Percentiles rank a stretch among this genome's conserved stretches.
These are phyloP conservation scores for Leavenworthia alabamica DNA, from an alignment of 345 rosid genomes.

Conservation along the genomic window DNA sequence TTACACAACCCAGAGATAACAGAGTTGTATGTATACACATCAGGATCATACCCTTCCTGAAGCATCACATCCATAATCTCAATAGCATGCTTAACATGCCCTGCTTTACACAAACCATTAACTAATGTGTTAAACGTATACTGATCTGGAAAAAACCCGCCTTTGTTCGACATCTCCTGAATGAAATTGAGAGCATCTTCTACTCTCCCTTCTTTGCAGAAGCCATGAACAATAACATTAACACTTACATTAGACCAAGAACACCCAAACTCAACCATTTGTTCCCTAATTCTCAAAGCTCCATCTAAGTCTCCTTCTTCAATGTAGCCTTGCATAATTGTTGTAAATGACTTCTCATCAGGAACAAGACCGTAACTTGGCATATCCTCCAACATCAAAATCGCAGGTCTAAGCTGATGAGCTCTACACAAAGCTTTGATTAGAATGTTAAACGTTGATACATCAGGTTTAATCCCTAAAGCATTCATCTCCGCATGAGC, in stretches of 20 bases:
- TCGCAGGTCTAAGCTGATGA: slow-evolving; percentile 77
- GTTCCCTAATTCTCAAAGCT: slow-evolving; percentile 62
- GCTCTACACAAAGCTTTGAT: slow-evolving; percentile 85
- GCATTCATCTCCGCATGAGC: slow-evolving; percentile 53
- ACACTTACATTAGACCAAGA: slow-evolving; percentile 52
- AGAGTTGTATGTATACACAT: slow-evolving; percentile 67
- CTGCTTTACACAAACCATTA: slow-evolving; percentile 71
- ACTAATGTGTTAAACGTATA: slow-evolving; percentile 73
- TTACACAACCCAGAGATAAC: slow-evolving; percentile 84
- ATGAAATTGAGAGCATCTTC: slow-evolving; percentile 65
- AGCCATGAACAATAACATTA: slow-evolving; percentile 81
- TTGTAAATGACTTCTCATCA: slow-evolving; percentile 81
- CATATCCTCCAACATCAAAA: slow-evolving; percentile 92
- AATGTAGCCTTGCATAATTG: slow-evolving; percentile 78
- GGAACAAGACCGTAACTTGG: slow-evolving; percentile 50
- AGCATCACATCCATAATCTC: slow-evolving; percentile 89
- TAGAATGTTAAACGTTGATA: slow-evolving; percentile 72
- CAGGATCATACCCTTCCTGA: slow-evolving; percentile 79
- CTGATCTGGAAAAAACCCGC: slow-evolving; percentile 71
- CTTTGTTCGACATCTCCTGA: slow-evolving; percentile 50
- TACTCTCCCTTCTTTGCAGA: slow-evolving; percentile 66
- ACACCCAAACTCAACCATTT: slow-evolving; percentile 54
- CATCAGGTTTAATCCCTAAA: slow-evolving; percentile 64
- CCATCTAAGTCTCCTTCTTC: slow-evolving; percentile 76
- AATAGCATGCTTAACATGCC: slow-evolving; percentile 71